A percentile compares a stretch with the other conserved stretches of the same genome.
phyloP scores from a whole-genome alignment of 176 grass and related monocot species.

The Tillandsia leiboldiana region DNA sequence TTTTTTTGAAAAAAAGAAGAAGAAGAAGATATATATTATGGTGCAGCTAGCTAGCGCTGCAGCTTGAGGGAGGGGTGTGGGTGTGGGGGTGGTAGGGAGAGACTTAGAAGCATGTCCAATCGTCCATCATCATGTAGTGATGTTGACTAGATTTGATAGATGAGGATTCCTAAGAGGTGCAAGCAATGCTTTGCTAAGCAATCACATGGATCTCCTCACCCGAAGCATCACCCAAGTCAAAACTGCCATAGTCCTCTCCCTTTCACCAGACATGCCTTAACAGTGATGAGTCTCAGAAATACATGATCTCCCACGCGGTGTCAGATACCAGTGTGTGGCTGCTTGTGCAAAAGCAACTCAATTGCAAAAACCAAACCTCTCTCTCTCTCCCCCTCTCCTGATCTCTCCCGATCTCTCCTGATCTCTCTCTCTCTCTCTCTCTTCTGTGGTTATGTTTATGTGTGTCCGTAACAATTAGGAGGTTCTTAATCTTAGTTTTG shows the following conservation, averaged over 20 bases:
- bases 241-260: conserved; percentile 15
- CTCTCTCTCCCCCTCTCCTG: neutral
- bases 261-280: conserved; percentile 21
- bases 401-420: no score
- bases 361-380: neutral
- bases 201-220: conserved; percentile 17
- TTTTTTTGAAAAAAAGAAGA: no score
- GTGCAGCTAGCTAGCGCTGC: no score
- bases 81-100: no score
- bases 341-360: no score
- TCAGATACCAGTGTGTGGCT: neutral
- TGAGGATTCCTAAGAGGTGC: neutral
- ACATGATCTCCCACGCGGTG: neutral
- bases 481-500: conserved; percentile 3
- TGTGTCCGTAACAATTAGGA: neutral
- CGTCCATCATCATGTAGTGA: neutral
- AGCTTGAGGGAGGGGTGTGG: no score
- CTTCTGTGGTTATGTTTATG: no score
- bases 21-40: no score
- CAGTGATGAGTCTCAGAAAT: conserved; percentile 5
- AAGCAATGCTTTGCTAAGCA: conserved; percentile 6
- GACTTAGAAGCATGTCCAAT: no score
- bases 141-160: neutral
- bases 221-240: conserved; percentile 5
- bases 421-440: no score